phyloP scores from a whole-genome alignment of 164 flowering plant species.

The Magnolia sinica region DNA sequence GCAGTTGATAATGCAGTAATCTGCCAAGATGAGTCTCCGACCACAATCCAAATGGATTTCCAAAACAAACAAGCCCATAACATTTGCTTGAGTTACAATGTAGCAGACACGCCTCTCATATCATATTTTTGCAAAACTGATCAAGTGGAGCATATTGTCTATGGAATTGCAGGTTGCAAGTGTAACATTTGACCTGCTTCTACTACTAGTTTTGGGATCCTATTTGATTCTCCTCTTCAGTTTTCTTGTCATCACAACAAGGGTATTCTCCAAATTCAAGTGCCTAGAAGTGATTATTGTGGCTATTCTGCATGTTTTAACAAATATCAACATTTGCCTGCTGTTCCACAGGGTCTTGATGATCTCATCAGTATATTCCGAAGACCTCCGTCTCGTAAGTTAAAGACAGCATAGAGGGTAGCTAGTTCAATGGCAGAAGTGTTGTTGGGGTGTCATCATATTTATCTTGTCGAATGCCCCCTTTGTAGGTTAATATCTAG shows the following conservation, averaged over 20 bases:
- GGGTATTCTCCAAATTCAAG: conserved; percentile 41
- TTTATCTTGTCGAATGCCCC: not conserved
- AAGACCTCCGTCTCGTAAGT: conserved; percentile 85
- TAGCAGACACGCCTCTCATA: not conserved
- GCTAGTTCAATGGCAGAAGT: not conserved
- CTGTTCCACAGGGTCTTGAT: conserved; percentile 74
- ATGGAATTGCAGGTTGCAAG: conserved; percentile 69
- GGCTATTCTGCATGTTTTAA: not conserved
- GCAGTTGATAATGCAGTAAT: too few species aligned
- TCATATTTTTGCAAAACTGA: not conserved
- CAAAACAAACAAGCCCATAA: too few species aligned
- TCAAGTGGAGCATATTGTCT: not conserved
- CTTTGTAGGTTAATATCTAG: not conserved
- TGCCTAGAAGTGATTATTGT: not conserved
- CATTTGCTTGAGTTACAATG: not conserved
- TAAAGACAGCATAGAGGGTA: conserved; percentile 55
- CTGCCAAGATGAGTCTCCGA: too few species aligned
- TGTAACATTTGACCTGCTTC: conserved; percentile 86
- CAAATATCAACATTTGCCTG: not conserved
- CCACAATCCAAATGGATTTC: too few species aligned
- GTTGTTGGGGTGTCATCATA: not conserved
- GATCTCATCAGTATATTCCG: conserved; percentile 92
- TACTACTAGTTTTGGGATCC: conserved; percentile 84
- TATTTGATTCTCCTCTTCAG: conserved; percentile 84
- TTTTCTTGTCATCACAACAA: conserved; percentile 82